Evolutionary conservation across 23 red algal species (phyloP).

Genomic region (Chondrus crispus): DNA sequence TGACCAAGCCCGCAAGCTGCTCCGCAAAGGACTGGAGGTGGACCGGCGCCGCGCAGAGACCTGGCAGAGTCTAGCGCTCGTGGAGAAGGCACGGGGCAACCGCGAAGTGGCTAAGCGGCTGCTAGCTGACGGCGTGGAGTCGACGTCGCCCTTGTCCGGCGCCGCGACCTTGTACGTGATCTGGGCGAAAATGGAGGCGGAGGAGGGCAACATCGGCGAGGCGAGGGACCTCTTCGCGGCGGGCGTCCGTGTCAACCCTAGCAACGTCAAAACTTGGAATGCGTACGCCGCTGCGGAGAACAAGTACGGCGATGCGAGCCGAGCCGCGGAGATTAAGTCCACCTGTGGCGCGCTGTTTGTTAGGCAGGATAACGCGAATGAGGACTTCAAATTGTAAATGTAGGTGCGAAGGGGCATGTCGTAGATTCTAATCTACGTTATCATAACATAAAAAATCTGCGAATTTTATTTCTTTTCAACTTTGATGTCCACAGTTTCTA

Average conservation of each 20-base stretch:
- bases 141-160: not conserved
- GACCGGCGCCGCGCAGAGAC: conserved; percentile 20
- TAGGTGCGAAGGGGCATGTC: too few relatives aligned
- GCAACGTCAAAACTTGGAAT: not conserved
- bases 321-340: not conserved
- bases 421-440: too few relatives aligned
- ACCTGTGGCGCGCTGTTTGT: not conserved
- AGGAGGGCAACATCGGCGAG: not conserved
- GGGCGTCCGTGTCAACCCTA: not conserved
- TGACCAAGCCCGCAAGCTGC: not conserved
- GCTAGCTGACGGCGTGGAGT: not conserved
- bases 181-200: not conserved
- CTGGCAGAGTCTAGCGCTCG: conserved; percentile 5
- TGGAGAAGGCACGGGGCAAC: not conserved
- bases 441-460: too few relatives aligned
- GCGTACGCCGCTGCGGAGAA: conserved; percentile 12
- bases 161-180: not conserved
- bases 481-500: too few relatives aligned
- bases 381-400: not conserved
- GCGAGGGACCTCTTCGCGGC: conserved; percentile 20
- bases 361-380: not conserved
- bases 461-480: too few relatives aligned
- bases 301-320: not conserved
- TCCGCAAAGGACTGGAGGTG: not conserved
- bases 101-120: not conserved